Percentiles rank a stretch among this genome's conserved stretches.
phyloP scores from a whole-genome alignment of 257 asterid species.

The Apocynum venetum region DNA sequence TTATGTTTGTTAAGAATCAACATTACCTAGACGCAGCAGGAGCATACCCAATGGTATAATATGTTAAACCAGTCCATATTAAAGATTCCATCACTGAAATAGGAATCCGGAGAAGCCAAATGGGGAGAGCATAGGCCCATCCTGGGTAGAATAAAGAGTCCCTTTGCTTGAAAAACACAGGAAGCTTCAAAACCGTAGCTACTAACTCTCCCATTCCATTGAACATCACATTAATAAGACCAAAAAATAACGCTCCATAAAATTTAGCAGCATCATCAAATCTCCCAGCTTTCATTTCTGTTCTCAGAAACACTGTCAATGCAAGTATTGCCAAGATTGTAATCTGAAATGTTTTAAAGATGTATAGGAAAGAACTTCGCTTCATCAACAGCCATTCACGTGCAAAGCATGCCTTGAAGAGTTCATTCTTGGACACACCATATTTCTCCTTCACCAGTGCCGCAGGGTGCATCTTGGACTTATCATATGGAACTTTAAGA shows the following conservation, averaged over 20 bases:
- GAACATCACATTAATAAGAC: constrained; percentile 79
- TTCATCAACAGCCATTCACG: constrained; percentile 83
- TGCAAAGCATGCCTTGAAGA: constrained; percentile 60
- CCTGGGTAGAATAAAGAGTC: constrained; percentile 71
- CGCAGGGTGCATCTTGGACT: constrained; percentile 58
- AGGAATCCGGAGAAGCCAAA: constrained; percentile 71
- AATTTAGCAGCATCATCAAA: constrained; percentile 45
- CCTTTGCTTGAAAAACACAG: constrained; percentile 80
- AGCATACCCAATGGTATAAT: constrained; percentile 82
- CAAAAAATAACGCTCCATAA: constrained; percentile 77
- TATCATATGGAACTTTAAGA: constrained; percentile 59
- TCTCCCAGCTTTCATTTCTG: constrained; percentile 67
- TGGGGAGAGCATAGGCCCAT: constrained; percentile 88
- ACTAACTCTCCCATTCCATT: constrained; percentile 83
- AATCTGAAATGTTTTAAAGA: constrained; percentile 72
- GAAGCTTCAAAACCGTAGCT: constrained; percentile 72
- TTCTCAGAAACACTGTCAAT: constrained; percentile 64
- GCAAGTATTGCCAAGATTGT: constrained; percentile 67
- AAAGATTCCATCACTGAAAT: constrained; percentile 57
- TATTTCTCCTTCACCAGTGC: constrained; percentile 72
- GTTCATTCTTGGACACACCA: constrained; percentile 66
- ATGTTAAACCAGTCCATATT: constrained; percentile 67
- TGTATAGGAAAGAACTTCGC: constrained; percentile 55
- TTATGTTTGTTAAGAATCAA: constrained; percentile 29
- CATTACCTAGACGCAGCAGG: constrained; percentile 71